Evolutionary conservation across 495 filamentous ascomycete genomes (phyloP).

Genomic region (Trichoderma asperelloides): DNA sequence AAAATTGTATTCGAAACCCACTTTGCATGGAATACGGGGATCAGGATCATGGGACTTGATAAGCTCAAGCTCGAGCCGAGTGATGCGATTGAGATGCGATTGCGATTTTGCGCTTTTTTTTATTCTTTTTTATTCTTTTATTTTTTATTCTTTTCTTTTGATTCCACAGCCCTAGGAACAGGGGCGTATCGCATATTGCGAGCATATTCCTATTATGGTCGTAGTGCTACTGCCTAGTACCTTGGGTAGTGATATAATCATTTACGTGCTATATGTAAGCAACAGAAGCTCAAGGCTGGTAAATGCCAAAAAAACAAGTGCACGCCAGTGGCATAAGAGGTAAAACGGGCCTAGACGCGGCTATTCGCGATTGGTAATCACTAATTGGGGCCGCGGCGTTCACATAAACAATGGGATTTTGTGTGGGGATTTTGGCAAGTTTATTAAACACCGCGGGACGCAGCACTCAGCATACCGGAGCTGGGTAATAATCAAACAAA

Average conservation of each 20-base stretch:
- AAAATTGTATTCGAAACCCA: not conserved
- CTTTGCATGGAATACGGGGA: not conserved
- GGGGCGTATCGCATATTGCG: too few species aligned
- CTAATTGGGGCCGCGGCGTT: not conserved
- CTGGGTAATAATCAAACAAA: not conserved
- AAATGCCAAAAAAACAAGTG: not conserved
- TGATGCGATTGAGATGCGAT: not conserved
- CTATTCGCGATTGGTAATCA: not conserved
- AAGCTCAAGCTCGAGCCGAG: not conserved
- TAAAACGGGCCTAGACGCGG: not conserved
- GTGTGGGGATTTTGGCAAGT: not conserved
- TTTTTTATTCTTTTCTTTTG: not conserved
- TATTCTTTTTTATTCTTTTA: too few species aligned
- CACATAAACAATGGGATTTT: not conserved
- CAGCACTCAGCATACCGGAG: not conserved
- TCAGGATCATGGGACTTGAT: not conserved
- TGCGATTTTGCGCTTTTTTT: not conserved
- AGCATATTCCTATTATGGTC: not conserved
- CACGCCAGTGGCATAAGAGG: not conserved
- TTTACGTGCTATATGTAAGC: too few species aligned
- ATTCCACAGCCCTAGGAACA: not conserved
- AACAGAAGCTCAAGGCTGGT: not conserved
- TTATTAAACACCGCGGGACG: not conserved
- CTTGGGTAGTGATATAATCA: not conserved
- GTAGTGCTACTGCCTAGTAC: not conserved